Evolutionary conservation across 371 early-diverging fungal species (phyloP).

Genomic region (Mucor mucedo): DNA sequence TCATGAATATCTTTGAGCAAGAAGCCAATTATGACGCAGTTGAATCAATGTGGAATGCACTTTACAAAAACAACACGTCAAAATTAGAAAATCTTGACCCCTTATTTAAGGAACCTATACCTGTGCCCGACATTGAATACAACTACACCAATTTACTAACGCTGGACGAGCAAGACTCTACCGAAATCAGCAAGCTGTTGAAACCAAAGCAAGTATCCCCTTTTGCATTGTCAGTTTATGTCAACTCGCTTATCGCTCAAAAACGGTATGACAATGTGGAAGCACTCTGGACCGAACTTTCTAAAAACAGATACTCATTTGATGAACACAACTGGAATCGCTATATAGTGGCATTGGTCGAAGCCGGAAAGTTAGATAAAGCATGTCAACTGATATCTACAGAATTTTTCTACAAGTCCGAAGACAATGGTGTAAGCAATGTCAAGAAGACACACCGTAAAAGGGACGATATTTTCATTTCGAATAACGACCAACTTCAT

Average conservation of each 20-base stretch:
- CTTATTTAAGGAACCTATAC: slow-evolving; percentile 11
- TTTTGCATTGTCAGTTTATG: slow-evolving; percentile 46
- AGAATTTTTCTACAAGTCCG: slow-evolving; percentile 19
- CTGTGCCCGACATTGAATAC: slow-evolving; percentile 16
- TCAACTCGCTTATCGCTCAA: slow-evolving; percentile 33
- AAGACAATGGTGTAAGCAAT: slow-evolving; percentile 1
- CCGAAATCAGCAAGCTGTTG: neutral
- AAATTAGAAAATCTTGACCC: slow-evolving; percentile 13
- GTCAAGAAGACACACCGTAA: slow-evolving; percentile 6
- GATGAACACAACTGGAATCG: slow-evolving; percentile 54
- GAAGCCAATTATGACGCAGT: slow-evolving; percentile 36
- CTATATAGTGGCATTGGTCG: slow-evolving; percentile 31
- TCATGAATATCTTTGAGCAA: slow-evolving; percentile 41
- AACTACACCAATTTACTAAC: slow-evolving; percentile 14
- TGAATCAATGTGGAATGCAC: slow-evolving; percentile 35
- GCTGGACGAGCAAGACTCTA: slow-evolving; percentile 1
- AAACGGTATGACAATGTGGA: slow-evolving; percentile 27
- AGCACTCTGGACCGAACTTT: slow-evolving; percentile 35
- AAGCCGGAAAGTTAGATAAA: slow-evolving; percentile 5
- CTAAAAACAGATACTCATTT: slow-evolving; percentile 31
- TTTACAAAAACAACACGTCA: slow-evolving; percentile 15
- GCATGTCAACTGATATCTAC: slow-evolving; percentile 26
- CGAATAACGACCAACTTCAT: slow-evolving; percentile 27
- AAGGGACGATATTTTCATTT: slow-evolving; percentile 24
- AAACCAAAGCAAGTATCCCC: slow-evolving; percentile 13